phyloP scores from a whole-genome alignment of 2,329 filamentous ascomycete genomes.

The Lachnellula cervina region DNA sequence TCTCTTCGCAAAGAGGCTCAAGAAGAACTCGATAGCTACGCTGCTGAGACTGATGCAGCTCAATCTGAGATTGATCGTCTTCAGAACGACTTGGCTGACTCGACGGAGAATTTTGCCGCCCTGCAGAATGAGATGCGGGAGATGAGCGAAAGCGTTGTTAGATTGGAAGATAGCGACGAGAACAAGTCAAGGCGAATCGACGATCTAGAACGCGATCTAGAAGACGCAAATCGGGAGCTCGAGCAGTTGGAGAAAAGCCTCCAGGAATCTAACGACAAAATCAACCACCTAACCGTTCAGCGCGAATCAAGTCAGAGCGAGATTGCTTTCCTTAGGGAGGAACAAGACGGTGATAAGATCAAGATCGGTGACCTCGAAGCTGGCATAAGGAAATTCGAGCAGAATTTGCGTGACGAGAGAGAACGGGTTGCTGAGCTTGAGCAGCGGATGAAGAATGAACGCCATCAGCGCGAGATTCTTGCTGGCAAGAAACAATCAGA shows the following conservation, averaged over 20 bases:
- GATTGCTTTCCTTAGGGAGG: slow-evolving; percentile 90
- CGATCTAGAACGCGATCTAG: slow-evolving; percentile 75
- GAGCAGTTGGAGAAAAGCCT: slow-evolving; percentile 81
- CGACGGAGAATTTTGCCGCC: slow-evolving; percentile 83
- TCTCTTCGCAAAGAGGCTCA: slow-evolving; percentile 58
- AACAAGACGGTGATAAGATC: slow-evolving; percentile 97
- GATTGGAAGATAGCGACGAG: slow-evolving; percentile 84
- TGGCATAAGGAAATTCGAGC: slow-evolving; percentile 71
- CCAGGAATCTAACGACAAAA: slow-evolving; percentile 80
- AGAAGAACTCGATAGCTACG: slow-evolving; percentile 60
- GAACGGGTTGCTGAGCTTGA: slow-evolving; percentile 70
- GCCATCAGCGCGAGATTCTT: slow-evolving; percentile 80
- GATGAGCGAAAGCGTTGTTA: slow-evolving; percentile 79
- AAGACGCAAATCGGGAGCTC: slow-evolving; percentile 80
- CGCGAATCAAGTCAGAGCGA: slow-evolving; percentile 90
- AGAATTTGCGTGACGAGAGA: slow-evolving; percentile 76
- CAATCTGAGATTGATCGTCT: slow-evolving; percentile 66
- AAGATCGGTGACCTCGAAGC: slow-evolving; percentile 92
- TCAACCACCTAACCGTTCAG: slow-evolving; percentile 81
- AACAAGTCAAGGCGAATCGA: slow-evolving; percentile 74
- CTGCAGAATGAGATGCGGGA: slow-evolving; percentile 90
- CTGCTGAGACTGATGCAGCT: slow-evolving; percentile 68
- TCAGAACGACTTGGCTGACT: slow-evolving; percentile 66
- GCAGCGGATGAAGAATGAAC: slow-evolving; percentile 70
- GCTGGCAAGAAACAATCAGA: slow-evolving; percentile 90